Evolutionary conservation across 73 alveolate species (phyloP), one percentile per base, ranked within the genome.

Genomic region (Stentor coeruleus): DNA sequence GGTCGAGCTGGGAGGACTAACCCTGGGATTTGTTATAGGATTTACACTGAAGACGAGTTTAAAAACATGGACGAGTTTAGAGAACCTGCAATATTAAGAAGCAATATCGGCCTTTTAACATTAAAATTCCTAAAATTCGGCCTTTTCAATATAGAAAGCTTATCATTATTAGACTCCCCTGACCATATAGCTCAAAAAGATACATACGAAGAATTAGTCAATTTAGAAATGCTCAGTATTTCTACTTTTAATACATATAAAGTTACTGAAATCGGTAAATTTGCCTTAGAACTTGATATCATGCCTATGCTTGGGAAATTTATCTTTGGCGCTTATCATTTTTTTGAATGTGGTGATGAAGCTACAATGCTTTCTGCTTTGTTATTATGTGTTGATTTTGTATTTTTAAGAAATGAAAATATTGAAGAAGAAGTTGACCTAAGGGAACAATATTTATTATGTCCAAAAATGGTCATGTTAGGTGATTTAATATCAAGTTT

Each of bases 1-100:
- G 99, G 99, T n/a, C 90, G 99, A n/a, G 99, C 99, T 1, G 99
- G 99, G 3, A 85, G 99, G 74, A 97, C 99, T 0, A 99, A 99
- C 4, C 99, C 99, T 1, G 93, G 93, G 74, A 77, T 82, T 81
- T 87, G 93, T 74, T 92, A 35, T 77, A 91, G 99, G 86, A 91
- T 98, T 37, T 98, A 98, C 90, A 98, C 99, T 3, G 98, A 95
- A 90, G 95, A 87, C 77, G 99, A 98, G 37, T 96, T 90, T 82
- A 89, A 94, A 86, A 98, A 94, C 85, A 96, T 96, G 99, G 87
- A 92, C 30, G 95, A 93, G 30, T 94, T 96, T 58, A 92, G 97
- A 39, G 90, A 94, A 14, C 99, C 99, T 31, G 99, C 95, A 91
- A 96, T 96, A 35, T 89, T 94, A 80, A 93, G 98, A 75, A 94